Base-by-base conservation (phyloP, 805 yeast species). In the Saccharomycopsis fermentans region DNA sequence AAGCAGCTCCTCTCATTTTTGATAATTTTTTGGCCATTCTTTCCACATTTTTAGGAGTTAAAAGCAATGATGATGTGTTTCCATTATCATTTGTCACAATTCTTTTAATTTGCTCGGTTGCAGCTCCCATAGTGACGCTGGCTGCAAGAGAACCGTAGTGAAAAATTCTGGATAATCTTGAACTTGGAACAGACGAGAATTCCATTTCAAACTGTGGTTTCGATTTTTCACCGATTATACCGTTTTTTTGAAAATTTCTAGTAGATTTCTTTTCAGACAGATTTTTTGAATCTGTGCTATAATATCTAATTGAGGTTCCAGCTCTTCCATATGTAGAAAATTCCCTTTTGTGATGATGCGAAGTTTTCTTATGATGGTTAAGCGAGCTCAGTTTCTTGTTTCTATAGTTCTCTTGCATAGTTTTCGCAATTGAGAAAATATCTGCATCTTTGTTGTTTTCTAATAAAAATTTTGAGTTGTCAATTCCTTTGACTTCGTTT, bases 1-100 rank as follows among this genome's bases (percentile, higher is more conserved):
- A 76, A 2, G 99, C 99, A 1, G 98, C 99, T n/a, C 99, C 99
- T 68, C 99, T 80, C 99, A 94, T 94, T 67, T 88, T 83, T 55
- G 94, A 82, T 65, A 94, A 82, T 69, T 90, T 90, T 65, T 82
- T 83, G 12, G 96, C 96, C 75, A 94, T 81, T 56, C 95, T 72
- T 66, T 92, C 96, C 50, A 94, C 83, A 70, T 92, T 94, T 17
- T 81, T 79, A 6, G 96, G 91, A 3, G 88, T 84, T 65, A 94
- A 75, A 1, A 95, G 74, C 51, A 90, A 68, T 1, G 79, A 71
- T 6, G 84, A 76, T 0, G 74, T 65, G 17, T 75, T 69, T 3
- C 73, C 69, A 32, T 78, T 73, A 8, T 43, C 26, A 2, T 86
- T 86, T 24, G 76, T 69, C 0, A 87, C 85, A 57, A 82, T 77